Evolutionary conservation across 257 asterid species (phyloP), one percentile per base, ranked within the genome.

Genomic region (Solanum clarkiae): DNA sequence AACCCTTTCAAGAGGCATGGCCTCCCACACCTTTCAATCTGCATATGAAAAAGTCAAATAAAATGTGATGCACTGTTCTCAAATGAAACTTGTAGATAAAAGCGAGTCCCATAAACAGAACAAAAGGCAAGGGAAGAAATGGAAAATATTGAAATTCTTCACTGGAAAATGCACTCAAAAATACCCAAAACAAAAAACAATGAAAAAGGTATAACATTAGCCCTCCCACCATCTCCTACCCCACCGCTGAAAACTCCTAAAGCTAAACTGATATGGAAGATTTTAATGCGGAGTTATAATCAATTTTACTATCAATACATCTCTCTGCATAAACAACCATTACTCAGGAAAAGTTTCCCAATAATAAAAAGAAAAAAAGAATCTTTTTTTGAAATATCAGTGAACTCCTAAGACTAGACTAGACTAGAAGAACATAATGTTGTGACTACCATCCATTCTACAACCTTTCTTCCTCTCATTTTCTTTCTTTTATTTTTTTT

Each of bases 1-100:
- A 75, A 84, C 89, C 86, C 83, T 86, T 59, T 85, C 62, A 83
- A 83, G 55, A 80, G 91, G 86, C 93, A 90, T 87, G 83, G 29
- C 68, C 45, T 86, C 80, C 55, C 80, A 42, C 55, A 42, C 80
- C 80, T 71, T 71, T 42, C 80, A 71, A 36, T 10, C 54, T 70
- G 80, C 32, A 42, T 20, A 71, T 11, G 20, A 71, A 54, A 71
- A 71, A 42, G 80, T 71, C 32, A 71, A 71, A 71, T 10, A 71
- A 40, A 40, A 70, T 26, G 15, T 53, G 10, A 71, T 10, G 51
- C 54, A 42, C 18, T 42, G 79, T 70, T 70, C 36, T 32, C 60
- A 84, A 63, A 57, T 74, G 51, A 42, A 75, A 75, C 57, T 49
- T 75, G 81, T 51, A 14, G 81, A 47, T 47, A 7, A 74, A 74